Base-by-base conservation (phyloP, 2,329 filamentous ascomycete species). In the Fusarium sublunatum region DNA sequence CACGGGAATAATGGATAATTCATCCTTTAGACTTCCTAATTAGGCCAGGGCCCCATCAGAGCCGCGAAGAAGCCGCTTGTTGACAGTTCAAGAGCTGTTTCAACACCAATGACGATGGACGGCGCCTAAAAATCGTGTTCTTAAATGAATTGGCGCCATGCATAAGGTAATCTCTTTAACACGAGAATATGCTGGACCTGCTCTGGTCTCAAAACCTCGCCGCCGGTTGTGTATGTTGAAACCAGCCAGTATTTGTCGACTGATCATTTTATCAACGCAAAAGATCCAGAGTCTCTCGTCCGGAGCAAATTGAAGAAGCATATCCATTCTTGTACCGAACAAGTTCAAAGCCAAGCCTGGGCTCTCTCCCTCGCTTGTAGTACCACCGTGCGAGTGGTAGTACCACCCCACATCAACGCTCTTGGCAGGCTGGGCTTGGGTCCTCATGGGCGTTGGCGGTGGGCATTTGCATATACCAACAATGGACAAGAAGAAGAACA, bases 401-500 rank as follows among this genome's bases (percentile, higher is more conserved):
- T 15, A 39, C 44, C 44, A 60, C 64, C 55, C 64, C 68, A 70
- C 68, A 66, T 53, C 41, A 68, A 68, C 64, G 44, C 52, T 63
- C 57, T 60, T 60, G 54, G 55, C 48, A 60, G 31, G 36, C 45
- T 26, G 41, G 55, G 55, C 59, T 49, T 43, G 28, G 40, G 48
- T 35, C 50, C 53, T 54, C 49, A 38, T 56, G 49, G 50, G 32
- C 32, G 54, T 50, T 65, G 64, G 56, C 42, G 45, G 55, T 40
- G 54, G 42, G 40, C 64, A 54, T 64, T 44, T 25, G 32, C 45
- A 15, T 50, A 24, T 31, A 25, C 24, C 36, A 34, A 54, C 31
- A 40, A 19, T 28, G 31, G 29, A 19, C 19, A 19, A 19, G 34
- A 38, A 53, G 34, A 44, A 51, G 31, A 44, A 31, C n/a, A 28